Base-by-base conservation (phyloP, 2,329 filamentous ascomycete genomes). In the Cladosporium sp. region DNA sequence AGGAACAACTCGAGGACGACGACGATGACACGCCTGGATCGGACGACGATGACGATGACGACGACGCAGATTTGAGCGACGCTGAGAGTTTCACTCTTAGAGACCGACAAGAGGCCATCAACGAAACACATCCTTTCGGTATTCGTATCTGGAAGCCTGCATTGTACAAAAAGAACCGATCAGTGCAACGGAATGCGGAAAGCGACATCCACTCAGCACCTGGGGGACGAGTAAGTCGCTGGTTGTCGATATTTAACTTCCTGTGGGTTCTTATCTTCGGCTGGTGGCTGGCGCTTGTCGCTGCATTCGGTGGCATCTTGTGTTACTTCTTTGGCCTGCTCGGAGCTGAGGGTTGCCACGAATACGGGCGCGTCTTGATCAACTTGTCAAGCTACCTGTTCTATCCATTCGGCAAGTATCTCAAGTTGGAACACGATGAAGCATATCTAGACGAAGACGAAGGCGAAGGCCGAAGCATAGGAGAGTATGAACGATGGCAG, bases 61-160 rank as follows among this genome's bases (percentile, higher is more conserved):
- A 91, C 23, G 89, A 91, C 34, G 88, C 81, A 66, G 88, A 91
- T 66, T 74, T 93, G 60, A 97, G 94, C 77, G 95, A 98, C 72
- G 91, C 95, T 1, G 95, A 97, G 80, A 98, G 94, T 81, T 99
- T 99, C 77, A 99, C 95, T 0, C 85, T 99, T 72, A 97, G 96
- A 78, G 95, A 99, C 78, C 88, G 95, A 64, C 95, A 99, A 79
- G 89, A 97, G 76, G 95, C 95, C 70, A 99, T 99, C 83, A 99
- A 99, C 80, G 90, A 97, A 77, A 99, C 95, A 0, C 95, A 99
- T 83, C 95, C 95, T 0, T 99, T 99, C 73, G 95, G 95, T 83
- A 98, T 99, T 76, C 89, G 96, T 76, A 92, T 99, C 69, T 99
- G 95, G 95, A 99, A 99, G 79, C 95, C 95, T 51, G 96, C 95